Evolutionary conservation across 805 yeast species (phyloP).

Genomic region (Candida oleophila): DNA sequence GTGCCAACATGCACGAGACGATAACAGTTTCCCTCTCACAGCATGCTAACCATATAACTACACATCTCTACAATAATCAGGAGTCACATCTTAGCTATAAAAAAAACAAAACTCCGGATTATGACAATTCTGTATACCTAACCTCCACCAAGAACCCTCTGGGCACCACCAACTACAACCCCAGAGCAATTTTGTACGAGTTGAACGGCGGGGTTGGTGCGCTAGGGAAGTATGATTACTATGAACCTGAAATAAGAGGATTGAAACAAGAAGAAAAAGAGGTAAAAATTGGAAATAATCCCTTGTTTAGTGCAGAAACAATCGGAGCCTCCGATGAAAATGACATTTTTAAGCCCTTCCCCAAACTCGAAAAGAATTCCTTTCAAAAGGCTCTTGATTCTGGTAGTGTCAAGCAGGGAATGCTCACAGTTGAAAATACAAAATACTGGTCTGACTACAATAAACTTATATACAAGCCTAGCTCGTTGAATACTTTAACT

Average conservation of each 20-base stretch:
- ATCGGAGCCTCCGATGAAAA: background rate
- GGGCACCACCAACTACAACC: conserved; percentile 57
- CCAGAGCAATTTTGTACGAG: conserved; percentile 83
- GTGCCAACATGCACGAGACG: conserved; percentile 78
- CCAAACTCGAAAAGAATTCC: conserved; percentile 45
- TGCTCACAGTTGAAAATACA: conserved; percentile 42
- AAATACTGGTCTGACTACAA: conserved; percentile 81
- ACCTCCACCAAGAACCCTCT: conserved; percentile 14
- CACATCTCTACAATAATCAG: conserved; percentile 82
- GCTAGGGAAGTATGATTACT: conserved; percentile 53
- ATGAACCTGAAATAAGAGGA: conserved; percentile 16
- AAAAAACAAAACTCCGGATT: conserved; percentile 44
- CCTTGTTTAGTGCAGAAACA: background rate
- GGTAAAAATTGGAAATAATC: background rate
- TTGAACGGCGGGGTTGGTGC: conserved; percentile 75
- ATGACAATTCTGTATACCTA: conserved; percentile 42
- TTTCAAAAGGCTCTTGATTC: conserved; percentile 67
- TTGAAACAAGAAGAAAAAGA: conserved; percentile 9
- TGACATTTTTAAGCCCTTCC: background rate
- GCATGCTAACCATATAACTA: conserved; percentile 65
- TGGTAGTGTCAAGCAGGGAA: conserved; percentile 23
- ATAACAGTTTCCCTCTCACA: conserved; percentile 75
- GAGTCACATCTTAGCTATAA: conserved; percentile 62
- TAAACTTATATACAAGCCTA: conserved; percentile 64
- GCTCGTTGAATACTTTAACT: conserved; percentile 49